Conservation (phyloP, 2,329 filamentous ascomycete species). For the Colletotrichum falcatum region DNA sequence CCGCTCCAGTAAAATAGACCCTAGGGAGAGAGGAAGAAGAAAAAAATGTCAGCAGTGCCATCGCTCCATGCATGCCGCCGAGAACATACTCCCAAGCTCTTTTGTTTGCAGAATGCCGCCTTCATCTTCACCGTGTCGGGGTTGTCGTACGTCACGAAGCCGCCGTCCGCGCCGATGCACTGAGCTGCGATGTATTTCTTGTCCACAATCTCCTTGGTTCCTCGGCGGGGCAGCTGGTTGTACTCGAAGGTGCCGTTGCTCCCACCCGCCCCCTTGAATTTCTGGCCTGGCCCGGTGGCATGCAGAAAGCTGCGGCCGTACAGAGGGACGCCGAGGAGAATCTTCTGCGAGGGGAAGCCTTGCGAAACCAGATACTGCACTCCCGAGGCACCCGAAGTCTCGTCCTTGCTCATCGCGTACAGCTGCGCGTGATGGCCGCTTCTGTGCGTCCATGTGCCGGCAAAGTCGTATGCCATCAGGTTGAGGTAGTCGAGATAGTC, state of each 20-base stretch:
- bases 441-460: slow-evolving; percentile 74
- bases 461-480: slow-evolving; percentile 85
- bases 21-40: slow-evolving; percentile 49
- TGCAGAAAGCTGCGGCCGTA: slow-evolving; percentile 82
- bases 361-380: slow-evolving; percentile 74
- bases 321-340: slow-evolving; percentile 80
- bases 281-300: slow-evolving; percentile 73
- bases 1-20: slow-evolving; percentile 87
- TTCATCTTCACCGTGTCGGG: slow-evolving; percentile 81
- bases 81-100: slow-evolving; percentile 72
- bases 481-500: slow-evolving; percentile 81
- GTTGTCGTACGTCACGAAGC: slow-evolving; percentile 85
- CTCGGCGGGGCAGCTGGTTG: slow-evolving; percentile 71
- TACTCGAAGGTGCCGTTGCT: slow-evolving; percentile 82
- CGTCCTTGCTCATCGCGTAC: slow-evolving; percentile 69
- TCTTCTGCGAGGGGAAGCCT: slow-evolving; percentile 77
- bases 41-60: slow-evolving; percentile 6
- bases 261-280: slow-evolving; percentile 66
- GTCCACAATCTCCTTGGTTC: slow-evolving; percentile 76
- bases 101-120: slow-evolving; percentile 77
- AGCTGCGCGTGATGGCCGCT: slow-evolving; percentile 84
- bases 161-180: slow-evolving; percentile 78
- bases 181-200: slow-evolving; percentile 75
- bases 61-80: background rate
- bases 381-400: slow-evolving; percentile 74